Evolutionary conservation across 2,329 filamentous ascomycete genomes (phyloP).

Genomic region (Apiospora hydei): DNA sequence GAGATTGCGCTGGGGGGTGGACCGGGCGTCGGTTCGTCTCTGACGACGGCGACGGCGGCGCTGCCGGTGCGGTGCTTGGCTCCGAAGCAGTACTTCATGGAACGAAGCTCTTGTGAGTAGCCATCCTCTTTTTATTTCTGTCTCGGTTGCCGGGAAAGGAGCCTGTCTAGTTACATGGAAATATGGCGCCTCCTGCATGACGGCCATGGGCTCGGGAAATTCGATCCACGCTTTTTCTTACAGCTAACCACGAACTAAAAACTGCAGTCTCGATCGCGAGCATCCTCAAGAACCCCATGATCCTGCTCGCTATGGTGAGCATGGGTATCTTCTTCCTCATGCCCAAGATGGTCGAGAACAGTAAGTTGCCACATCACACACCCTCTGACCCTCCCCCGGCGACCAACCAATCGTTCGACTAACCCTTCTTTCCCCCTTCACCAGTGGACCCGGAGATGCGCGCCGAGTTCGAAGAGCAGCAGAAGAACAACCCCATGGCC

Average conservation of each 20-base stretch:
- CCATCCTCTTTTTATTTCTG: neutral
- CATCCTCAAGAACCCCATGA: conserved; percentile 95
- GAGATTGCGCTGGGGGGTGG: conserved; percentile 44
- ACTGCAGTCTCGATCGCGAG: conserved; percentile 76
- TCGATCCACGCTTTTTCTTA: neutral
- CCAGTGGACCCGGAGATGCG: conserved; percentile 96
- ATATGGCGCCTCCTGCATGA: neutral
- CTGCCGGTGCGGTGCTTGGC: conserved; percentile 70
- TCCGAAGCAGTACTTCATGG: conserved; percentile 77
- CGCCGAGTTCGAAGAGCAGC: conserved; percentile 90
- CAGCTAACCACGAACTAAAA: neutral
- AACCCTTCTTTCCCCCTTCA: neutral
- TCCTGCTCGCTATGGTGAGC: conserved; percentile 85
- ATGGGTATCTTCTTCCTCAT: conserved; percentile 88
- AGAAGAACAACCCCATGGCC: conserved; percentile 75
- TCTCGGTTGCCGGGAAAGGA: neutral
- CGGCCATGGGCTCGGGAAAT: neutral
- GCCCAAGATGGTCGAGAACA: conserved; percentile 95
- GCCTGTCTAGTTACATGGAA: neutral
- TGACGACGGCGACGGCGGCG: conserved; percentile 32
- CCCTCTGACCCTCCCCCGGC: neutral
- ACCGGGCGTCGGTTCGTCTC: conserved; percentile 28
- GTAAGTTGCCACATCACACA: conserved; percentile 61
- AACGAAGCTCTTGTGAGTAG: conserved; percentile 76
- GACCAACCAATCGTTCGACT: neutral